Evolutionary conservation across 805 yeast genomes (phyloP).

Genomic region (Sugiyamaella valdiviana): DNA sequence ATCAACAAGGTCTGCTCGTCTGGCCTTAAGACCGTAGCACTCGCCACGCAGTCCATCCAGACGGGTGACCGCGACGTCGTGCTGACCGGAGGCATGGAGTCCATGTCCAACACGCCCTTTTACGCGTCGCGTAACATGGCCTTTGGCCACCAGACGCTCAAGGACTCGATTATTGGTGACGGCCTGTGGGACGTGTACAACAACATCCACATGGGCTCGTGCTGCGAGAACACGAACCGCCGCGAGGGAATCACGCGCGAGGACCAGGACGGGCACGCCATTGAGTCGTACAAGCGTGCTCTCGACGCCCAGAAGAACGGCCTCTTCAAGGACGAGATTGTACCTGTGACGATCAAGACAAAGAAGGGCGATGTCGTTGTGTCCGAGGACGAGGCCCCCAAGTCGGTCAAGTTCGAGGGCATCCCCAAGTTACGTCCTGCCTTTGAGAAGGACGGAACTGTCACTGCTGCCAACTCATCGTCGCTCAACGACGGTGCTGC

Average conservation of each 20-base stretch:
- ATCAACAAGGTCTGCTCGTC: conserved; percentile 95
- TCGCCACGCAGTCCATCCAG: conserved; percentile 81
- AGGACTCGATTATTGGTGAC: conserved; percentile 66
- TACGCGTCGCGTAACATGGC: conserved; percentile 66
- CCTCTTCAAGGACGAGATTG: conserved; percentile 69
- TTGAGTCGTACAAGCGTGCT: conserved; percentile 76
- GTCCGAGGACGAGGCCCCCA: conserved; percentile 69
- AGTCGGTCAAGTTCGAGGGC: conserved; percentile 63
- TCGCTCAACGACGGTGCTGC: conserved; percentile 96
- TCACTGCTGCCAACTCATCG: conserved; percentile 93
- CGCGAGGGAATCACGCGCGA: conserved; percentile 72
- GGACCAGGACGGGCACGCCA: conserved; percentile 79
- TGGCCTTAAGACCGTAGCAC: conserved; percentile 80
- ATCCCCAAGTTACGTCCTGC: conserved; percentile 78
- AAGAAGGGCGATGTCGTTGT: conserved; percentile 65
- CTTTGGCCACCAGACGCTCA: conserved; percentile 45
- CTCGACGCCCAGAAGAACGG: conserved; percentile 63
- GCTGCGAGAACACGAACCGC: conserved; percentile 88
- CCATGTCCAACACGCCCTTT: conserved; percentile 92
- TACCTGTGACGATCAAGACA: conserved; percentile 70
- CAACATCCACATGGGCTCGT: conserved; percentile 83
- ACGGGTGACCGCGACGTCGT: conserved; percentile 82
- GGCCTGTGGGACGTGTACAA: conserved; percentile 88
- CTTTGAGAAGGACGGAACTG: conserved; percentile 88
- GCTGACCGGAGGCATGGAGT: conserved; percentile 93